These are phyloP conservation scores for Vitis cinerea DNA, from an alignment of 164 flowering plant species.

Conservation along the genomic window DNA sequence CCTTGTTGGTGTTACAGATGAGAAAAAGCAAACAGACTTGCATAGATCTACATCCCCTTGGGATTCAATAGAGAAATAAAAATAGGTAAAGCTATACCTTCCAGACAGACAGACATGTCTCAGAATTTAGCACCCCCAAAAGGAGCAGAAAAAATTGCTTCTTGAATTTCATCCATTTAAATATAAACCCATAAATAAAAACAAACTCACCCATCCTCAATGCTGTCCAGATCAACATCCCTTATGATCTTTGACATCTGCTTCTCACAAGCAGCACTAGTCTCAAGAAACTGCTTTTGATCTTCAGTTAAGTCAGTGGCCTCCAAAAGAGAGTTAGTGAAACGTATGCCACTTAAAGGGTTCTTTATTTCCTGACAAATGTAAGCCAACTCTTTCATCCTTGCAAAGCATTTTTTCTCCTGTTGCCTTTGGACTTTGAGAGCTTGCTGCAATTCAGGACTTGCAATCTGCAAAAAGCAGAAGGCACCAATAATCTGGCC, in stretches of 20 bases:
- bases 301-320: conserved; percentile 71
- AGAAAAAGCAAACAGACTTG: too few species aligned
- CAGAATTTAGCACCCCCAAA: too few species aligned
- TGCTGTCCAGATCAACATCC: conserved; percentile 66
- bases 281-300: conserved; percentile 92
- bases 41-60: too few species aligned
- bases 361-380: conserved; percentile 87
- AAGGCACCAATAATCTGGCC: conserved; percentile 87
- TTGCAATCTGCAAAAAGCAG: conserved; percentile 91
- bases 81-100: neutral
- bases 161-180: too few species aligned
- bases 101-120: neutral
- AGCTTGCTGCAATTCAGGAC: conserved; percentile 87
- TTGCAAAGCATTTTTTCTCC: conserved; percentile 63
- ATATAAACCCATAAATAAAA: neutral
- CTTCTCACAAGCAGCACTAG: conserved; percentile 90
- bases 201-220: conserved; percentile 75
- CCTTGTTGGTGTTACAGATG: too few species aligned
- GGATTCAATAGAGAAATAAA: neutral
- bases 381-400: conserved; percentile 88
- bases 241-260: conserved; percentile 76
- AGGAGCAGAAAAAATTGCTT: too few species aligned
- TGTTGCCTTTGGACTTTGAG: conserved; percentile 72
- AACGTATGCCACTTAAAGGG: conserved; percentile 82
- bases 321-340: conserved; percentile 79